Evolutionary conservation across 176 grass and related monocot species (phyloP), one percentile per base, ranked within the genome.

Genomic region (Puccinellia tenuiflora): DNA sequence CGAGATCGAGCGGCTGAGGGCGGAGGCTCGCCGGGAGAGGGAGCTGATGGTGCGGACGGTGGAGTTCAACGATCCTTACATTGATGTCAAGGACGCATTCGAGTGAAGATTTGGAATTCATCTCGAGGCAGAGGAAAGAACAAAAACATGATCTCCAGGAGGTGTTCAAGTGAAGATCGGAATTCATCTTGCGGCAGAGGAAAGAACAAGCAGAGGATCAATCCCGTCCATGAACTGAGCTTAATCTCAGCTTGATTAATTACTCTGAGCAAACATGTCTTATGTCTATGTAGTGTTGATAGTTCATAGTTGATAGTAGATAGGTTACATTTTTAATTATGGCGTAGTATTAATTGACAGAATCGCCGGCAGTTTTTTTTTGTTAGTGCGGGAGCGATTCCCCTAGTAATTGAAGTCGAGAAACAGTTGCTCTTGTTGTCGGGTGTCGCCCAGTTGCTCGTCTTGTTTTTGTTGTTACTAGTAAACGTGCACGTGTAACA

Each of bases 41-140:
- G 59, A 66, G 3, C 60, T 1, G 57, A 14, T 84, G 73, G 73
- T 84, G 24, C 60, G 7, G 46, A 84, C 82, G 3, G 72, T 77
- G 33, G 82, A 84, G 60, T 84, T 84, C 60, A 84, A 84, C 33
- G 22, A 84, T 0, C 59, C 82, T 7, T 84, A 42, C 60, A 28
- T 66, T 35, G 61, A 37, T 76, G 15, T 21, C 9, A 5, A 9
- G 81, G 81, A 84, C 43, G 56, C 28, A 3, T 8, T 84, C 55
- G 50, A 34, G 69, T 75, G 81, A 64, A 22, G 73, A 24, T 26
- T 47, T 29, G 14, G 40, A 14, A 18, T 47, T 26, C 70, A 73
- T 12, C 25, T 30, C 70, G 70, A 6, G 0, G 25, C 24, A 73
- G 25, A 28, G 40, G 5, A 17, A 11, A 29, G 24, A 29, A 48